Conservation (phyloP, 495 filamentous ascomycete species). For the Talaromyces thailandensis region DNA sequence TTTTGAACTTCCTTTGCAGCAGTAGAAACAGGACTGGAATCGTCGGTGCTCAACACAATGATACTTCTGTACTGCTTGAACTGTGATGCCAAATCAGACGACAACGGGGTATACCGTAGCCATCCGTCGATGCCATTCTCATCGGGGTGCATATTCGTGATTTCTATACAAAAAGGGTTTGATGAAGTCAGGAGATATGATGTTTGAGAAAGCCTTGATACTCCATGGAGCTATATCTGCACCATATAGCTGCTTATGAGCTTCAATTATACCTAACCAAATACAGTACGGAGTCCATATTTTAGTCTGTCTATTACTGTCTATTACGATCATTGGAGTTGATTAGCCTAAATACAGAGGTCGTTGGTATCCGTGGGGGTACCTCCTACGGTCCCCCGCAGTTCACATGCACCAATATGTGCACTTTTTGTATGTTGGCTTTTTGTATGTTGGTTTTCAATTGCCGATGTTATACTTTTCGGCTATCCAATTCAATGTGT, state of each 20-base stretch:
- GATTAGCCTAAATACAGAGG: neutral
- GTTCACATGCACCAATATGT: neutral
- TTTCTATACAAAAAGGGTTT: neutral
- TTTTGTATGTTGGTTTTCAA: too few species aligned
- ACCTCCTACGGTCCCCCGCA: neutral
- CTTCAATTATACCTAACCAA: neutral
- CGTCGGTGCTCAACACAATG: constrained; percentile 43
- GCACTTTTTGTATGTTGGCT: too few species aligned
- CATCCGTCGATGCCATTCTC: constrained; percentile 55
- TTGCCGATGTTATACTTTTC: too few species aligned
- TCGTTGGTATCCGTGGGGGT: neutral
- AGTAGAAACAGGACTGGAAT: constrained; percentile 44
- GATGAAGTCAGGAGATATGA: neutral
- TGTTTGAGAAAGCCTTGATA: neutral
- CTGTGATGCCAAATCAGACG: constrained; percentile 25
- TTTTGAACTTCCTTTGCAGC: constrained; percentile 51
- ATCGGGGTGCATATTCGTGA: constrained; percentile 17
- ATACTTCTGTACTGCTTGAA: constrained; percentile 37
- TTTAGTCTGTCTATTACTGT: too few species aligned
- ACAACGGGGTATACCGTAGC: constrained; percentile 54
- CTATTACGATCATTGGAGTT: neutral
- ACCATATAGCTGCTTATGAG: neutral
- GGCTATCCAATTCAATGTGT: too few species aligned
- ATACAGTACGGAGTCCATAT: neutral
- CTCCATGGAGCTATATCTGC: neutral